Evolutionary conservation across 495 filamentous ascomycete species (phyloP), one percentile per base, ranked within the genome.

Genomic region (Rusavskia elegans): DNA sequence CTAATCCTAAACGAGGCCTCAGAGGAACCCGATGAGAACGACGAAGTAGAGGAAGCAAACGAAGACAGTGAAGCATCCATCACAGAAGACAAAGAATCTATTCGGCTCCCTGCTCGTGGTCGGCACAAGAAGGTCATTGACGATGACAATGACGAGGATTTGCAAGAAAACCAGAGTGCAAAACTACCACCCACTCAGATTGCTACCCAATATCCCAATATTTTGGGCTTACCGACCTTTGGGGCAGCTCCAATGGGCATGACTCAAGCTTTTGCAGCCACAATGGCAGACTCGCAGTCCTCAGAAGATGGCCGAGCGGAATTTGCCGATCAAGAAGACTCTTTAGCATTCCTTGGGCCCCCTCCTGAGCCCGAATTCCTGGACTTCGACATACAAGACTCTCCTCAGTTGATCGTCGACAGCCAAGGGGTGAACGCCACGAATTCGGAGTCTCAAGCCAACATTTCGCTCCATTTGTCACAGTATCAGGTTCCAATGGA

Each of bases 241-340:
- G 66, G 68, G 17, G 69, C 70, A 54, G 71, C 71, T 25, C 76
- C 81, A 37, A 77, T 94, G 52, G 85, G 88, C 40, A 72, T 95
- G 48, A 95, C 88, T 5, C 89, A 96, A 63, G 86, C 87, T 49
- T 96, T 95, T 63, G 83, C 84, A n/a, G 87, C 85, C 25, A 96
- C 89, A 2, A 82, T 96, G 76, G 85, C 81, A 46, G 78, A 85
- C 32, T 79, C 76, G 42, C 58, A 71, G 25, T 56, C 59, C 5
- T 59, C 59, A 50, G 19, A 25, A 38, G 30, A 42, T 32, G 46
- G 25, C 19, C 25, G 41, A 14, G 20, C 53, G 9, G 42, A 50
- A 9, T 55, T 35, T 32, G 16, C 55, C 17, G 59, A 67, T 29
- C 57, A 58, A 21, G 64, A 71, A 48, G 73, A 71, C 42, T 71